Evolutionary conservation across 805 yeast genomes (phyloP).

Genomic region (Lipomyces anomalus): DNA sequence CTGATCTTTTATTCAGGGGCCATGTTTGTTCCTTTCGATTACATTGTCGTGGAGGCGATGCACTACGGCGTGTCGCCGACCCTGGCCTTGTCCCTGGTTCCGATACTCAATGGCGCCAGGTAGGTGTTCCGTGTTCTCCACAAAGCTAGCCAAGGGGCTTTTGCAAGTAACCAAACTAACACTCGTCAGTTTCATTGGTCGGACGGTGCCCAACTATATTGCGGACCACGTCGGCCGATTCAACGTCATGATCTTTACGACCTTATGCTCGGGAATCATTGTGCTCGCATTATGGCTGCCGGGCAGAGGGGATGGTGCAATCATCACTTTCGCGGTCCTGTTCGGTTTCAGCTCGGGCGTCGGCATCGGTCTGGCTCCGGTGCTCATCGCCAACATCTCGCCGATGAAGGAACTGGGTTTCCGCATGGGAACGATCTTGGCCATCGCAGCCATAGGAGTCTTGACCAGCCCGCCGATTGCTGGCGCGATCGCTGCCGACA

Average conservation of each 20-base stretch:
- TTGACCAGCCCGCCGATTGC: constrained; percentile 33
- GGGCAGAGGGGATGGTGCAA: constrained; percentile 28
- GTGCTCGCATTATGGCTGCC: constrained; percentile 35
- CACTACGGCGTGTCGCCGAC: constrained; percentile 19
- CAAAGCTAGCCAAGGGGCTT: no score
- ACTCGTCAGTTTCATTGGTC: constrained; percentile 46
- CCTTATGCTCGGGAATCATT: constrained; percentile 30
- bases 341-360: constrained; percentile 35
- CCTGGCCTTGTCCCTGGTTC: constrained; percentile 30
- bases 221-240: constrained; percentile 47
- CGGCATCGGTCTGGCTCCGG: constrained; percentile 32
- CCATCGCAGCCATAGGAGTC: constrained; percentile 48
- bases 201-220: constrained; percentile 44
- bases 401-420: constrained; percentile 30
- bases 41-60: constrained; percentile 31
- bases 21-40: constrained; percentile 33
- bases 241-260: constrained; percentile 36
- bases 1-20: no score
- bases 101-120: constrained; percentile 34
- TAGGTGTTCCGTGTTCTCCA: no score
- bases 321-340: constrained; percentile 30
- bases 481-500: constrained; percentile 21
- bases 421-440: constrained; percentile 59
- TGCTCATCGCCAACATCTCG: constrained; percentile 30
- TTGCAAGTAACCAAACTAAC: no score